A percentile compares a stretch with the other conserved stretches of the same genome.
phyloP scores from a whole-genome alignment of 306 rosid species.

The Quercus robur region DNA sequence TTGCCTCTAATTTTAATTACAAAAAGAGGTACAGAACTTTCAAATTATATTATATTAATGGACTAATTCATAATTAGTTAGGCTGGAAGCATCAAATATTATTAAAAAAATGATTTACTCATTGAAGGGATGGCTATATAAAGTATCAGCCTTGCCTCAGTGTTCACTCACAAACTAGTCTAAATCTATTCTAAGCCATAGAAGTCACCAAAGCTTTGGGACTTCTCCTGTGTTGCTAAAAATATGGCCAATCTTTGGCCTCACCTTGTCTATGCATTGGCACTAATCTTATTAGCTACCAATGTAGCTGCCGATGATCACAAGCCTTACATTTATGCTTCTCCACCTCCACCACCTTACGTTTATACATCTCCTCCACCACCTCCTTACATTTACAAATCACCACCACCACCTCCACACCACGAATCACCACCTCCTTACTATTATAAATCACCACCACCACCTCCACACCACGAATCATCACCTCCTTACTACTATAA shows the following conservation, averaged over 20 bases:
- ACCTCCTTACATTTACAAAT: not conserved
- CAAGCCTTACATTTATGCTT: constrained; percentile 15
- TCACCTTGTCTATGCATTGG: constrained; percentile 17
- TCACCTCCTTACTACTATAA: not conserved
- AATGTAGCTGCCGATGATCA: constrained; percentile 24
- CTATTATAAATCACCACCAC: not conserved
- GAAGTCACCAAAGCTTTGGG: not conserved
- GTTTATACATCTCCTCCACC: not conserved
- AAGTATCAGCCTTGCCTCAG: not conserved
- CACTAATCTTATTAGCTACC: constrained; percentile 22
- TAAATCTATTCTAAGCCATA: not conserved
- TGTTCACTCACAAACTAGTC: constrained; percentile 2
- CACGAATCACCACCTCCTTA: not conserved
- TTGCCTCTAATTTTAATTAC: not conserved
- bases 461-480: not conserved
- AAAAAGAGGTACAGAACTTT: not conserved
- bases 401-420: not conserved
- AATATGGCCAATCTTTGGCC: constrained; percentile 32
- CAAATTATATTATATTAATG: not conserved
- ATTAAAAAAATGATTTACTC: constrained; percentile 2
- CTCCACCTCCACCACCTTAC: constrained; percentile 5
- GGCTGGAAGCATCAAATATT: constrained; percentile 1
- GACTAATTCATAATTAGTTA: not conserved
- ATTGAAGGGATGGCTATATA: constrained; percentile 16
- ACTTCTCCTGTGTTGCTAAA: not conserved